Base-by-base conservation (phyloP, 371 early-diverging fungal species). In the Mucor piriformis region DNA sequence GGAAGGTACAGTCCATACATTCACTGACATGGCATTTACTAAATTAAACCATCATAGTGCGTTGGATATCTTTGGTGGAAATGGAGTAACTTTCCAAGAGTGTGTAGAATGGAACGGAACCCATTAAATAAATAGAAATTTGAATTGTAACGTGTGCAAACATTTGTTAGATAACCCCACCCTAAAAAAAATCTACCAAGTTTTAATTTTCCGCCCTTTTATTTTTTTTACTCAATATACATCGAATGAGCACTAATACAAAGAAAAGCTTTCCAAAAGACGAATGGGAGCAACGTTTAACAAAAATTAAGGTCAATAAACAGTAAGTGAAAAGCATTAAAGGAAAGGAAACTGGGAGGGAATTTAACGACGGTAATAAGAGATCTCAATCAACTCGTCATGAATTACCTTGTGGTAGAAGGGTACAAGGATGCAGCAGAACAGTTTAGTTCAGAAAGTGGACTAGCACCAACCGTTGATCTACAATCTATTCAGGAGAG, bases 351-450 rank as follows among this genome's bases (percentile, higher is more conserved):
- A 24, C 8, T 20, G 24, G 21, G 21, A 46, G 46, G 24, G 15
- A 24, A 43, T 43, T 47, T 27, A 27, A 15, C 34, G 33, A 6
- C 6, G n/a, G 6, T 32, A 15, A 6, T 12, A 33, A 93, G 92
- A 46, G 93, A 92, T 66, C 73, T 98, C 50, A 96, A 97, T 84
- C 91, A 90, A 67, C 84, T 98, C 27, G 88, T 98, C 23, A 96
- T 98, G 97, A 95, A 98, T 79, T 98, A 98, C 63, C 77, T 98
- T 25, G 90, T 97, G 15, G 94, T 98, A 51, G 98, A 98, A 72
- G 98, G 98, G 0, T 97, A 95, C 83, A 96, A 94, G 73, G 97
- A 97, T 71, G 99, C 98, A 0, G 98, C 97, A 4, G 94, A 96
- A 72, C 92, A 92, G 70, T 97, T 98, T 64, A 88, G 89, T 59